Percentiles rank a stretch among this genome's conserved stretches.
These are phyloP conservation scores for Porodaedalea pini DNA, from an alignment of 1,284 basidiomycete species.

Conservation along the genomic window DNA sequence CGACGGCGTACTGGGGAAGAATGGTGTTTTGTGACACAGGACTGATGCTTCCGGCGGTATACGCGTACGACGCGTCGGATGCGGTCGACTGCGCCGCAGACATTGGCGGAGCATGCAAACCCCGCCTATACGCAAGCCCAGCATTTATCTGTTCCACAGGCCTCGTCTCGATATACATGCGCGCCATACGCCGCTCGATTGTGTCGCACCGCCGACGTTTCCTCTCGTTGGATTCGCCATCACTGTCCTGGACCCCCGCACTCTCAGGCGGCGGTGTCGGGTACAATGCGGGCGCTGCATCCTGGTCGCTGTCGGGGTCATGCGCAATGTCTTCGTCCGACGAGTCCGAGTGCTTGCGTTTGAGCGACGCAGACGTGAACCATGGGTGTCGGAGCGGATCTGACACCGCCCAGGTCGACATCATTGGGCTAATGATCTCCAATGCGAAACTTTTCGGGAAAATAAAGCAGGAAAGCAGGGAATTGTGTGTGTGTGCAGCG, in stretches of 20 bases:
- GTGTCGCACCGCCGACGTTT: conserved; percentile 17
- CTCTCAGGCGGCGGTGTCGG: conserved; percentile 10
- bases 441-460: too few relatives aligned
- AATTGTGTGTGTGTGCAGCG: too few relatives aligned
- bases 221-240: neutral
- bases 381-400: conserved; percentile 19
- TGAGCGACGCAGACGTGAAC: conserved; percentile 16
- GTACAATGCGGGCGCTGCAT: neutral
- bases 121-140: neutral
- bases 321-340: conserved; percentile 11
- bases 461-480: too few relatives aligned
- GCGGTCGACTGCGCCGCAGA: neutral
- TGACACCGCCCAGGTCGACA: conserved; percentile 14
- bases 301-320: conserved; percentile 11
- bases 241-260: neutral
- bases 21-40: conserved; percentile 3
- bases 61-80: conserved; percentile 14
- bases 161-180: conserved; percentile 12
- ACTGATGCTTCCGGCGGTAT: conserved; percentile 11
- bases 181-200: conserved; percentile 18
- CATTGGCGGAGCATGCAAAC: neutral
- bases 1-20: conserved; percentile 14
- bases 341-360: conserved; percentile 20
- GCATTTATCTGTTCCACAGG: neutral
- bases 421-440: neutral